Conservation (phyloP, 306 rosid genomes). For the Styphnolobium japonicum region DNA sequence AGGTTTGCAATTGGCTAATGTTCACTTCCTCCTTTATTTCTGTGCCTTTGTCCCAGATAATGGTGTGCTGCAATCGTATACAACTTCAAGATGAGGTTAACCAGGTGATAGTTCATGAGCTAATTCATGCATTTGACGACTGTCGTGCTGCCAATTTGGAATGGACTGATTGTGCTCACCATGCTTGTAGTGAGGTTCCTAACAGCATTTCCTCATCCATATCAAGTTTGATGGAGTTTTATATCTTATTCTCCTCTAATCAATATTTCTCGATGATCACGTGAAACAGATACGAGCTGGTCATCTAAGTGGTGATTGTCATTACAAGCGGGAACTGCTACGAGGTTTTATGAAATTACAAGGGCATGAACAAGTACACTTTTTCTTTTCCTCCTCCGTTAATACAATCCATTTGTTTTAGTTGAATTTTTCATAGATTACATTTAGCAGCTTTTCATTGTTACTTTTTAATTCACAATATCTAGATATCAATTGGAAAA, state of each 20-base stretch:
- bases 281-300: constrained; percentile 66
- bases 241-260: not conserved
- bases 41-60: constrained; percentile 37
- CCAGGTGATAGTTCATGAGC: constrained; percentile 63
- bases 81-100: constrained; percentile 63
- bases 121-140: constrained; percentile 75
- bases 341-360: constrained; percentile 62
- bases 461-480: not conserved
- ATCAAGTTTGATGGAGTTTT: not conserved
- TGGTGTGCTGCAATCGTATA: constrained; percentile 61
- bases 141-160: constrained; percentile 65
- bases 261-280: not conserved
- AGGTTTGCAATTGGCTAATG: not conserved
- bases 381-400: not conserved
- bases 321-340: constrained; percentile 69
- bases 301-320: constrained; percentile 84
- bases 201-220: not conserved
- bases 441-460: not conserved
- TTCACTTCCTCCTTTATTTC: not conserved
- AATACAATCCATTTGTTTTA: not conserved
- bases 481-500: not conserved
- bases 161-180: constrained; percentile 77
- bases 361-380: constrained; percentile 76
- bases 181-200: constrained; percentile 77
- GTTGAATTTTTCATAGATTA: constrained; percentile 2